Evolutionary conservation across 495 filamentous ascomycete genomes (phyloP), one percentile per base, ranked within the genome.

Genomic region (Apiosordaria backusii): DNA sequence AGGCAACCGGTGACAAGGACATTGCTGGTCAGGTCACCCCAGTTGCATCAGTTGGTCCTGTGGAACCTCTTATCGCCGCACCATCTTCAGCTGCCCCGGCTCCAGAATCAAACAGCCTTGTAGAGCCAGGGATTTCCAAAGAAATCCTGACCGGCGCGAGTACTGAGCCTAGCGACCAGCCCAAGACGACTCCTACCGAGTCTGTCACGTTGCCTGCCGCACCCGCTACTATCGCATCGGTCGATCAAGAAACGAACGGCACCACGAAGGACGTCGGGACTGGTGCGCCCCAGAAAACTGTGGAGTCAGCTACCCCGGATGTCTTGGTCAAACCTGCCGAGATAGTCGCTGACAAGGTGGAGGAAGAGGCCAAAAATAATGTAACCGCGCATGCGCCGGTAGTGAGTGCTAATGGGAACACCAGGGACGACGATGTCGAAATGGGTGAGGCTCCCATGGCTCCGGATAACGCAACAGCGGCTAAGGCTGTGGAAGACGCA

Each of bases 371-470:
- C 10, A 27, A 63, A n/a, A 58, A 13, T 9, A 65, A 63, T 18
- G 9, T 50, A 61, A 54, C 68, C 13, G 64, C 53, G 0, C 54
- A 61, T 26, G 35, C 67, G 1, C 21, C 65, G 0, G 58, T 23
- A 22, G 24, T 60, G 55, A 25, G 52, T 25, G 58, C 67, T 45
- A 52, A 65, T 55, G 65, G 64, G 5, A 26, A 63, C 23, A 22
- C 61, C 59, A 58, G 53, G 55, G 35, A 65, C 29, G 35, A 65
- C 25, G 74, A 75, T 27, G 59, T 24, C 4, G 65, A 72, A 52
- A 66, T 65, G 67, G 65, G 69, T 50, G 68, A 68, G 5, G 57
- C 35, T 7, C 61, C 71, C 40, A 65, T 66, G 9, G 57, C 35
- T 4, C 61, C 73, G 16, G 57, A 61, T 35, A 50, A 52, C 4